Base-by-base conservation (phyloP, 192 early-diverging fungal genomes). In the Coemansia javaensis region DNA sequence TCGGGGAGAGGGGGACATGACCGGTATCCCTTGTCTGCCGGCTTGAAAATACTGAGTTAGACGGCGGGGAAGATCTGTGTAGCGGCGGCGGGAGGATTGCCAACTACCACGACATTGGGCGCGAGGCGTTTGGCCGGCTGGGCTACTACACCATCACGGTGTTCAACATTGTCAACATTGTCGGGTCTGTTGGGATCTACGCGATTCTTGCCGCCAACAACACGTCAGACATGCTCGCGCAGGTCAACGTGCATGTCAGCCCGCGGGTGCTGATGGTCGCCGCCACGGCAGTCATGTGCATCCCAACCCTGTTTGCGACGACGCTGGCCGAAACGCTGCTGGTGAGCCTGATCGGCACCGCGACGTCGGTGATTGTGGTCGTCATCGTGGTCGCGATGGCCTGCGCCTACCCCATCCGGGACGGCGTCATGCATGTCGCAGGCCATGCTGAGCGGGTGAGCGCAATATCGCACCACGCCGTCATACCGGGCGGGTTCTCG, bases 281-380 rank as follows among this genome's bases (percentile, higher is more conserved):
- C 7, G 76, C 67, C 23, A 59, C 77, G 5, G 32, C 53, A 0
- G 56, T 81, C 11, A 78, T 88, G 47, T 76, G 78, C 44, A 42
- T 78, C 9, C 86, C 86, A 10, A 78, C 85, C 35, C 53, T 90
- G 34, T 62, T 63, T 32, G 77, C 85, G 33, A 86, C 82, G 53
- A 79, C 82, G 0, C 72, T 90, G 60, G 88, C 84, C 32, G 88
- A 90, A 54, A 77, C 88, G 3, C 78, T 83, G 25, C 27, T 85
- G 25, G 55, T 82, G n/a, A 82, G 81, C 45, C 64, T 82, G 4
- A 76, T 86, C 27, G 88, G 85, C 16, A 51, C 80, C 0, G 68
- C 82, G 1, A 86, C 88, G 0, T 56, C 88, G 5, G 44, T 79
- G 2, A 81, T 86, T 1, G 80, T 86, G 32, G 56, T 75, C 0